These are phyloP conservation scores for Hypoxylon sp. DNA, from an alignment of 2,329 filamentous ascomycete species.

Conservation along the genomic window DNA sequence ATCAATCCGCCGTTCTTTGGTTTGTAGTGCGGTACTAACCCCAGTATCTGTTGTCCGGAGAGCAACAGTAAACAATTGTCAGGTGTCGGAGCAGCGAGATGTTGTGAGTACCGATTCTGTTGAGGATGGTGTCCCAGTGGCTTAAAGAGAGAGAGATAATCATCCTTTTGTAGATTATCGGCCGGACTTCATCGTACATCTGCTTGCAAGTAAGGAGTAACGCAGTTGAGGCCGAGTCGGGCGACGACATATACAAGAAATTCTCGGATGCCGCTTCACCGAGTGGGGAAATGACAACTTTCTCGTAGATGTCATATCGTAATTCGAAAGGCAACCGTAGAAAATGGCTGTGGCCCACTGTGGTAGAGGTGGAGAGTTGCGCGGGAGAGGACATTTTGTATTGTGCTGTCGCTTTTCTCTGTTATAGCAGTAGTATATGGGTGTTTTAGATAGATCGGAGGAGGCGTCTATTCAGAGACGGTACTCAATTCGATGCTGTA, in stretches of 20 bases:
- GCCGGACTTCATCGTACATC: slow-evolving; percentile 4
- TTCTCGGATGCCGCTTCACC: background rate
- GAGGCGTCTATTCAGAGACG: background rate
- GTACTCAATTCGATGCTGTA: background rate
- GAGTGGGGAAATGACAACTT: background rate
- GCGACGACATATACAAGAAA: background rate
- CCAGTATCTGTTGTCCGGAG: background rate
- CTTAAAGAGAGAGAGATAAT: background rate
- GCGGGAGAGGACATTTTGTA: background rate
- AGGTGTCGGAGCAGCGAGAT: background rate
- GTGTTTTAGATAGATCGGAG: background rate
- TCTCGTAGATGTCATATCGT: slow-evolving; percentile 6
- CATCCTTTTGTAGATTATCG: background rate
- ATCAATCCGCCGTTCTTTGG: background rate
- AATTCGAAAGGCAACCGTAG: background rate
- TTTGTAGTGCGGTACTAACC: background rate
- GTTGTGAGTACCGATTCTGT: background rate
- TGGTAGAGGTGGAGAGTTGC: background rate
- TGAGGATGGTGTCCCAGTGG: background rate
- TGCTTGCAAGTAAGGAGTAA: slow-evolving; percentile 14
- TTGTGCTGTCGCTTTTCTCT: background rate
- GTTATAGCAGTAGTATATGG: background rate
- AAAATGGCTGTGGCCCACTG: background rate
- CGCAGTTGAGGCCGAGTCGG: background rate
- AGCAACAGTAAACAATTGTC: background rate